Conservation (phyloP, 495 filamentous ascomycete genomes). For the Massariosphaeria phaeospora region DNA sequence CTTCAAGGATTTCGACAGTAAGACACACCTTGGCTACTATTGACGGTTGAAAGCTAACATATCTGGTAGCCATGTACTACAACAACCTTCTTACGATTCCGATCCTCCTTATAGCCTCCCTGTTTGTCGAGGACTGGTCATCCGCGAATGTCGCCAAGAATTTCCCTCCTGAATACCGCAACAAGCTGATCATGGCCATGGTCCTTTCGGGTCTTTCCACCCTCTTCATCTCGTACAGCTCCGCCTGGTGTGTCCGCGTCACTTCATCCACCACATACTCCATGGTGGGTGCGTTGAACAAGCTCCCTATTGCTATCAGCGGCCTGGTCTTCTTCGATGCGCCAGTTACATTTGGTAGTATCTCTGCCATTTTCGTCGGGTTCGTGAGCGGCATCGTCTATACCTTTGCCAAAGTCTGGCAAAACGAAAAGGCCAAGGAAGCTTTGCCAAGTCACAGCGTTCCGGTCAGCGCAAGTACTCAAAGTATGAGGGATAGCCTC, state of each 20-base stretch:
- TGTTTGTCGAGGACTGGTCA: slow-evolving; percentile 90
- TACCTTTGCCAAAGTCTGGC: slow-evolving; percentile 83
- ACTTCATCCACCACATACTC: slow-evolving; percentile 96
- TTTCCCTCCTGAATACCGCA: slow-evolving; percentile 75
- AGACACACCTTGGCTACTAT: slow-evolving; percentile 40
- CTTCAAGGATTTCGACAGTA: slow-evolving; percentile 99
- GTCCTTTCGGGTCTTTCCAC: slow-evolving; percentile 87
- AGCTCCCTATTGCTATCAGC: slow-evolving; percentile 86
- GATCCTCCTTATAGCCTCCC: slow-evolving; percentile 74
- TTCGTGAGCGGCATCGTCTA: slow-evolving; percentile 92
- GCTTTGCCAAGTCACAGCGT: slow-evolving; percentile 64
- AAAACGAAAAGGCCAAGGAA: slow-evolving; percentile 56
- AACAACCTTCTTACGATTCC: slow-evolving; percentile 98
- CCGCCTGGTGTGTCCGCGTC: slow-evolving; percentile 96
- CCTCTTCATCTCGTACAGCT: slow-evolving; percentile 98
- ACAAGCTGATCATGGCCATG: slow-evolving; percentile 74
- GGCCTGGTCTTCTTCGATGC: slow-evolving; percentile 94
- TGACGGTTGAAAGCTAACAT: neutral
- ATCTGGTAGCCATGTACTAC: slow-evolving; percentile 87
- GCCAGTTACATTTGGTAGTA: slow-evolving; percentile 84
- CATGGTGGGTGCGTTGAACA: slow-evolving; percentile 97
- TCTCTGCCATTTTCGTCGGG: slow-evolving; percentile 82
- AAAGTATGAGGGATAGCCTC: slow-evolving; percentile 84
- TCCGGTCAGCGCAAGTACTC: slow-evolving; percentile 82
- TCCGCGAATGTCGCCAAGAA: slow-evolving; percentile 74